These are phyloP conservation scores for Mortierella sp. DNA, from an alignment of 371 early-diverging fungal genomes.

Conservation along the genomic window DNA sequence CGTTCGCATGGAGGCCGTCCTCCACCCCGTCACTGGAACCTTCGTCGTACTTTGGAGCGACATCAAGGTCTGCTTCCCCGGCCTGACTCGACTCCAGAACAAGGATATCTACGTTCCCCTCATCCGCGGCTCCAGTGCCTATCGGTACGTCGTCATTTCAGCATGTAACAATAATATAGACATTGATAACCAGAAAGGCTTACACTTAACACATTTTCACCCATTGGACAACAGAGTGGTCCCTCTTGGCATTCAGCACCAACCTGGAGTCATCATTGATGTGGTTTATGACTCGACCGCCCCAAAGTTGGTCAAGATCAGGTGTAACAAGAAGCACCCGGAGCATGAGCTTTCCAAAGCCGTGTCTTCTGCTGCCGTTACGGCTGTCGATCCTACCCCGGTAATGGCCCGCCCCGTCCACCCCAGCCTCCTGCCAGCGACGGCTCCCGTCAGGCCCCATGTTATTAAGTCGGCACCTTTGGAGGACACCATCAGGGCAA, in stretches of 20 bases:
- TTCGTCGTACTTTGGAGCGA: constrained; percentile 43
- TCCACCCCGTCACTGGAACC: constrained; percentile 23
- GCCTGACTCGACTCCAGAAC: constrained; percentile 39
- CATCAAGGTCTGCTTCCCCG: constrained; percentile 45
- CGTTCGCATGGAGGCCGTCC: constrained; percentile 24
- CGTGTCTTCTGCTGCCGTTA: background rate
- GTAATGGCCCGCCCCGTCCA: background rate
- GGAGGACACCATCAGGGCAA: background rate
- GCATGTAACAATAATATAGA: background rate
- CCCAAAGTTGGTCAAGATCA: background rate
- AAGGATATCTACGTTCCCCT: constrained; percentile 34
- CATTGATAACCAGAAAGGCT: no score
- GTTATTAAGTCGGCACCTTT: background rate
- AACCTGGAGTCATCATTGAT: constrained; percentile 32
- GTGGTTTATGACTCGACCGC: constrained; percentile 19
- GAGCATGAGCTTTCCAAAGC: background rate
- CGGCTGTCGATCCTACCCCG: background rate
- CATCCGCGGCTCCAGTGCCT: constrained; percentile 27
- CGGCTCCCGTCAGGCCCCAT: background rate
- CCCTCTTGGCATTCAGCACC: constrained; percentile 47
- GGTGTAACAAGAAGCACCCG: background rate
- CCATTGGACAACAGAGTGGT: constrained; percentile 9
- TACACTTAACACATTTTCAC: background rate
- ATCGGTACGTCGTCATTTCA: constrained; percentile 29
- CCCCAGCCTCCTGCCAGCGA: background rate